Percentiles rank a stretch among this genome's conserved stretches.
Conservation (phyloP, 345 rosid genomes). For the Ceriops tagal region DNA sequence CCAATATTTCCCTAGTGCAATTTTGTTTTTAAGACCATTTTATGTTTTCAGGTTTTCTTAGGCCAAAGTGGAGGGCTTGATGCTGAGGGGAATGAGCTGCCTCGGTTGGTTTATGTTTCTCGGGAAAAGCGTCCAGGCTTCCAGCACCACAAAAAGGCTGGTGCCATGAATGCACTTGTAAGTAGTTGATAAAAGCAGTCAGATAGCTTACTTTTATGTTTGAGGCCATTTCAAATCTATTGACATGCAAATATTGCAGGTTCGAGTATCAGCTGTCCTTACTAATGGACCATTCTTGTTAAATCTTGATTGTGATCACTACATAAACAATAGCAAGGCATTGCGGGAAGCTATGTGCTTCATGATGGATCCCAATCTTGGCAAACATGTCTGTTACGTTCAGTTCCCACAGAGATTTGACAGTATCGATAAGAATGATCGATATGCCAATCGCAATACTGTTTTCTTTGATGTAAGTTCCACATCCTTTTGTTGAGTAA, state of each 20-base stretch:
- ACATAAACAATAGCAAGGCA: constrained; percentile 84
- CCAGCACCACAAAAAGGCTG: constrained; percentile 98
- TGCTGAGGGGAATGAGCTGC: constrained; percentile 90
- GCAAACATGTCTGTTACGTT: constrained; percentile 78
- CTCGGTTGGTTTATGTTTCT: constrained; percentile 88
- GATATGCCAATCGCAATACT: constrained; percentile 87
- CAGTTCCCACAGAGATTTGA: constrained; percentile 94
- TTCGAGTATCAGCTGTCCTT: constrained; percentile 80
- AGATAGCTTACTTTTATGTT: constrained; percentile 3
- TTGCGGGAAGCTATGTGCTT: constrained; percentile 90
- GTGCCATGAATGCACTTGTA: constrained; percentile 95
- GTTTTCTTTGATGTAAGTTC: constrained; percentile 83
- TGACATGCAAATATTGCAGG: constrained; percentile 37
- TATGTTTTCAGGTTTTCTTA: constrained; percentile 70
- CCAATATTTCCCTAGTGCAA: too few relatives aligned
- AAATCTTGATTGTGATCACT: constrained; percentile 91
- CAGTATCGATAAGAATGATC: constrained; percentile 78
- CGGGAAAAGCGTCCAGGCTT: constrained; percentile 98
- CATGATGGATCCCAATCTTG: constrained; percentile 88
- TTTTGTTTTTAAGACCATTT: not conserved
- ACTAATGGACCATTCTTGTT: constrained; percentile 91
- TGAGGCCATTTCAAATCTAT: constrained; percentile 10
- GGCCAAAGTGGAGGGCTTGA: constrained; percentile 97
- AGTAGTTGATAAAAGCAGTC: constrained; percentile 22
- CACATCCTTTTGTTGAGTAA: not conserved